Base-by-base conservation (phyloP, 352 stramenopile species). In the Pythium sukuiense region DNA sequence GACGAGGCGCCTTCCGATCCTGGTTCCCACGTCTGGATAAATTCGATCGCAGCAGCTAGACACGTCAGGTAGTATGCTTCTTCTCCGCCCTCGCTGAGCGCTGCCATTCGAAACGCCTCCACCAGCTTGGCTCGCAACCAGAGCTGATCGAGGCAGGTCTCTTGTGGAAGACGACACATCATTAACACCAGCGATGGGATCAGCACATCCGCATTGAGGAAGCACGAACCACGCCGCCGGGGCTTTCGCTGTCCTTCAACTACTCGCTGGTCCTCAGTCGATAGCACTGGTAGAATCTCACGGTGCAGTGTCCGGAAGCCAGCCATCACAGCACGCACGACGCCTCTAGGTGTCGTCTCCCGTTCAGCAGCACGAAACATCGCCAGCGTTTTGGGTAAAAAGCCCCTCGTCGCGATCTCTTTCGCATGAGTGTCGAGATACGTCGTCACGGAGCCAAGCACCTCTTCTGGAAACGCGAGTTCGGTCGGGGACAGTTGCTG, bases 31-130 rank as follows among this genome's bases (percentile, higher is more conserved):
- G 66, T 65, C 14, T 68, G 59, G 56, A 78, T 66, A 33, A 75
- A 72, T 33, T 69, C 64, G 57, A 75, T 78, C 2, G 71, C 67
- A 7, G 67, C 71, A 2, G 55, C 39, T 9, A 78, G 30, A 39
- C 71, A 78, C 41, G 71, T 78, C 3, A 78, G 45, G 39, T 78
- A 78, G 43, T 78, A 78, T 2, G 67, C 68, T 53, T 78, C 71
- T 60, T 78, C 71, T 12, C 71, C 69, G 7, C 64, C 64, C 24
- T 78, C 59, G 12, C 37, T 59, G 9, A 75, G 24, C 18, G 72
- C 32, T 1, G 54, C 45, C 1, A 48, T 41, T 24, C 64, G 67
- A 46, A 78, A 78, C 7, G 58, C 59, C 39, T 68, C 39, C 1
- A 78, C 67, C n/a, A 75, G 45, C 6, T 65, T 53, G 13, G 69